Evolutionary conservation across 2,329 filamentous ascomycete genomes (phyloP).

Genomic region (Pseudocercospora pini-densiflorae): DNA sequence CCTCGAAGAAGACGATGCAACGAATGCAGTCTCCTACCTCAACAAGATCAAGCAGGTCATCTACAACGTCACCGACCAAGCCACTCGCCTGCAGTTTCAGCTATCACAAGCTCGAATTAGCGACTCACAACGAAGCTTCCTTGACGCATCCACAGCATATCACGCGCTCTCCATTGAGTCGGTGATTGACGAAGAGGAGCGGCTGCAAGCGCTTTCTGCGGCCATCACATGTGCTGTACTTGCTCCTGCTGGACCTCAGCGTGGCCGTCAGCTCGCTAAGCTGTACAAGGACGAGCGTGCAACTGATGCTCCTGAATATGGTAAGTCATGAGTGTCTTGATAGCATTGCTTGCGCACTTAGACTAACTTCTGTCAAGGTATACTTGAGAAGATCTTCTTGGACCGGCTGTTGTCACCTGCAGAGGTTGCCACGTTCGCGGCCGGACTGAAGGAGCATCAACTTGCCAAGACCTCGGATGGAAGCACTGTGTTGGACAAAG

Average conservation of each 20-base stretch:
- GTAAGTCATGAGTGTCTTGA: slow-evolving; percentile 32
- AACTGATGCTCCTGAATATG: slow-evolving; percentile 74
- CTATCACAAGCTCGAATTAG: slow-evolving; percentile 91
- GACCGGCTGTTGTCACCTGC: slow-evolving; percentile 78
- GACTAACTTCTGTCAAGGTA: slow-evolving; percentile 44
- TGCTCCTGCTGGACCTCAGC: slow-evolving; percentile 84
- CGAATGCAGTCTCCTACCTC: slow-evolving; percentile 80
- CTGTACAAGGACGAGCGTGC: slow-evolving; percentile 94
- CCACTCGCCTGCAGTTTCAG: slow-evolving; percentile 81
- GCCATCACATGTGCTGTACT: slow-evolving; percentile 92
- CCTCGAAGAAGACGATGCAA: slow-evolving; percentile 90
- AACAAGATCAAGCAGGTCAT: slow-evolving; percentile 96
- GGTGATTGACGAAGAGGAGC: slow-evolving; percentile 83
- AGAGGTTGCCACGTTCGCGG: slow-evolving; percentile 87
- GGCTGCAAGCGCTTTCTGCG: slow-evolving; percentile 80
- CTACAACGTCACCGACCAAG: slow-evolving; percentile 73
- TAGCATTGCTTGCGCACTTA: background rate
- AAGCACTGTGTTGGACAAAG: slow-evolving; percentile 88
- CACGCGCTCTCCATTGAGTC: slow-evolving; percentile 80
- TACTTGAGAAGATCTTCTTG: slow-evolving; percentile 97
- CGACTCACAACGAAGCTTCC: slow-evolving; percentile 86
- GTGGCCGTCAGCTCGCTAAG: slow-evolving; percentile 77
- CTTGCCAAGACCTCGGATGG: slow-evolving; percentile 88
- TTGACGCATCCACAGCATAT: slow-evolving; percentile 86
- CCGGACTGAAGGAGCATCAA: slow-evolving; percentile 82